Percentiles rank a stretch among this genome's conserved stretches.
These are phyloP conservation scores for Ophiostoma sp. DNA, from an alignment of 2,329 filamentous ascomycete species.

Conservation along the genomic window DNA sequence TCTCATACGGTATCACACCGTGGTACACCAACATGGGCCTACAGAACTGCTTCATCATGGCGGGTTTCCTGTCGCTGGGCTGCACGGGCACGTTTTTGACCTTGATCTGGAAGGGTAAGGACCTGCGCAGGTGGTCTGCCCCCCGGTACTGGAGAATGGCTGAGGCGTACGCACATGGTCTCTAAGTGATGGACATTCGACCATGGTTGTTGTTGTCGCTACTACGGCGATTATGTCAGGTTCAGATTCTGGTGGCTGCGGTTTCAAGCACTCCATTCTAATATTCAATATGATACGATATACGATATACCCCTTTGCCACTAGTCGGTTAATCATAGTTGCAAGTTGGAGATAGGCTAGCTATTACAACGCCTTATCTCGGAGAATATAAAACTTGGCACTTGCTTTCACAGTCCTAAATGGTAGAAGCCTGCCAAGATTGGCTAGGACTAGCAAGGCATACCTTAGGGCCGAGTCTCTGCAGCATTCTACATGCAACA, in stretches of 20 bases:
- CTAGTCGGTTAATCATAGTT: neutral
- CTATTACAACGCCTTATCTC: neutral
- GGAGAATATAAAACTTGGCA: neutral
- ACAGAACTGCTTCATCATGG: constrained; percentile 24
- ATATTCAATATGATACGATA: neutral
- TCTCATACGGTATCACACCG: constrained; percentile 35
- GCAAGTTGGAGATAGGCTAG: neutral
- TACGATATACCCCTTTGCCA: neutral
- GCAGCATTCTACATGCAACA: neutral
- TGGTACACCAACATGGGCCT: constrained; percentile 29
- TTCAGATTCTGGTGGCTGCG: neutral
- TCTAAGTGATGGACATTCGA: neutral
- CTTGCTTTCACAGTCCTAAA: neutral
- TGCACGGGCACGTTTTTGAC: constrained; percentile 13
- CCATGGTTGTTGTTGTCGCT: neutral
- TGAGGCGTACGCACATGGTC: constrained; percentile 5
- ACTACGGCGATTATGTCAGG: no score
- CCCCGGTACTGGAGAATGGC: constrained; percentile 16
- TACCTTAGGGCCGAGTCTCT: neutral
- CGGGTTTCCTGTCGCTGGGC: constrained; percentile 14
- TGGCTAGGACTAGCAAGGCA: neutral
- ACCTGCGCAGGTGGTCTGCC: constrained; percentile 11
- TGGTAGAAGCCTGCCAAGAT: neutral
- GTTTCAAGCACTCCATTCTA: no score
- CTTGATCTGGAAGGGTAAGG: constrained; percentile 16